Conservation (phyloP, 2,329 filamentous ascomycete species). For the Gremmenia infestans region DNA sequence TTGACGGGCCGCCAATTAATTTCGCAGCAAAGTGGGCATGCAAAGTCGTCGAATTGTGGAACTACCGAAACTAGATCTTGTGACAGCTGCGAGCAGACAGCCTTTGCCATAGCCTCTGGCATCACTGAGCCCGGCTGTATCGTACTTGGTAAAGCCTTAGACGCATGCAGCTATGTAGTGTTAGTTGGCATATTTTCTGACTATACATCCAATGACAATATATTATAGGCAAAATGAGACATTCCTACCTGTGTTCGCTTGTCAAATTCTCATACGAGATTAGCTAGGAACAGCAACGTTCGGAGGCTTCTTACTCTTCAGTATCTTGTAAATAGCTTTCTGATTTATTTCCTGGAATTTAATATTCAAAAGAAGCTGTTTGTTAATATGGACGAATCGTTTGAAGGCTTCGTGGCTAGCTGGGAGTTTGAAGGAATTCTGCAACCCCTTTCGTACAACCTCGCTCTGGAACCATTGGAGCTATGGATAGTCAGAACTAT, state of each 20-base stretch:
- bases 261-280: constrained; percentile 63
- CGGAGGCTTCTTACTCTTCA: constrained; percentile 62
- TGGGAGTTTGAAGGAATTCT: constrained; percentile 58
- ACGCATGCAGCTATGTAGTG: constrained; percentile 49
- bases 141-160: constrained; percentile 54
- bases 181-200: no score
- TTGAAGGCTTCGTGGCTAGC: constrained; percentile 61
- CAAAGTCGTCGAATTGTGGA: constrained; percentile 79
- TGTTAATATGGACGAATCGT: constrained; percentile 67
- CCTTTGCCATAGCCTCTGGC: constrained; percentile 64
- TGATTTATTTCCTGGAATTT: constrained; percentile 83
- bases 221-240: not conserved
- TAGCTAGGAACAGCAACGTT: not conserved
- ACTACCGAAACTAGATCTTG: constrained; percentile 67
- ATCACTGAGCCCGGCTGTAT: constrained; percentile 57
- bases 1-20: constrained; percentile 80
- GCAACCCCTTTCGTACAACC: constrained; percentile 54
- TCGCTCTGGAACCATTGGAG: constrained; percentile 64
- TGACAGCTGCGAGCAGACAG: constrained; percentile 70
- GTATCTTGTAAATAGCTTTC: constrained; percentile 71
- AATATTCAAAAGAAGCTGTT: constrained; percentile 70
- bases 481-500: not conserved
- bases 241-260: constrained; percentile 62
- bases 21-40: constrained; percentile 73
- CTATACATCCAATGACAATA: not conserved